phyloP scores from a whole-genome alignment of 2,329 filamentous ascomycete species.

The Colletotrichum truncatum region DNA sequence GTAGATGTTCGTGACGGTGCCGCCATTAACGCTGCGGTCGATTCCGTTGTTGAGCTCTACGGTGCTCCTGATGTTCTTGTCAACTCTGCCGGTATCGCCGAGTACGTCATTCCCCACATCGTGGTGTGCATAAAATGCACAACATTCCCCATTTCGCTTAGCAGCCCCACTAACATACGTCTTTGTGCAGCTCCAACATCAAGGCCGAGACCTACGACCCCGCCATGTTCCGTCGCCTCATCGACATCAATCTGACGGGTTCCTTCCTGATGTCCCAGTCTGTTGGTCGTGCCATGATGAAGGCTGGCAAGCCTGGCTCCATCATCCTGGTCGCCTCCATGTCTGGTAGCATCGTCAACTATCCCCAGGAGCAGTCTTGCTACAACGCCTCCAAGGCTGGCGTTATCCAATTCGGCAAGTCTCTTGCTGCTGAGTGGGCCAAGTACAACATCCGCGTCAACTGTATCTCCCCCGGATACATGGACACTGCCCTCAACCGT shows the following conservation, averaged over 20 bases:
- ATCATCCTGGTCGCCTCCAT: conserved; percentile 83
- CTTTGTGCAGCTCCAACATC: conserved; percentile 70
- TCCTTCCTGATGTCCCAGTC: conserved; percentile 81
- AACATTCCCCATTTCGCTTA: conserved; percentile 29
- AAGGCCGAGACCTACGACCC: conserved; percentile 81
- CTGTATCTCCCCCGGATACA: conserved; percentile 86
- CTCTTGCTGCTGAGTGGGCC: conserved; percentile 85
- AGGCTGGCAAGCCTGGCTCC: conserved; percentile 74
- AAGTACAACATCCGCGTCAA: conserved; percentile 84
- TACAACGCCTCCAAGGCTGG: conserved; percentile 89
- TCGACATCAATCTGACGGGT: conserved; percentile 85
- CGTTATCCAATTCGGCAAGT: conserved; percentile 81
- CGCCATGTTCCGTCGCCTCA: conserved; percentile 79
- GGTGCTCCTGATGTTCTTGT: conserved; percentile 79
- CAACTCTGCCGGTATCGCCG: conserved; percentile 82
- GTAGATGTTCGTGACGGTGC: conserved; percentile 79
- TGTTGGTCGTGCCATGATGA: conserved; percentile 78
- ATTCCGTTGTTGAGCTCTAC: conserved; percentile 71
- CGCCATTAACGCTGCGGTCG: conserved; percentile 75
- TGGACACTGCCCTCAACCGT: conserved; percentile 85
- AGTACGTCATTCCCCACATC: conserved; percentile 49
- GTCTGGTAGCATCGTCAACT: conserved; percentile 87
- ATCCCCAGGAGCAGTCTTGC: conserved; percentile 82
- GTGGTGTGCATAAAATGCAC: conserved; percentile 19
- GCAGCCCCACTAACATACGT: conserved; percentile 15